phyloP scores from a whole-genome alignment of 441 rosid species.

The Brassica hybrid region DNA sequence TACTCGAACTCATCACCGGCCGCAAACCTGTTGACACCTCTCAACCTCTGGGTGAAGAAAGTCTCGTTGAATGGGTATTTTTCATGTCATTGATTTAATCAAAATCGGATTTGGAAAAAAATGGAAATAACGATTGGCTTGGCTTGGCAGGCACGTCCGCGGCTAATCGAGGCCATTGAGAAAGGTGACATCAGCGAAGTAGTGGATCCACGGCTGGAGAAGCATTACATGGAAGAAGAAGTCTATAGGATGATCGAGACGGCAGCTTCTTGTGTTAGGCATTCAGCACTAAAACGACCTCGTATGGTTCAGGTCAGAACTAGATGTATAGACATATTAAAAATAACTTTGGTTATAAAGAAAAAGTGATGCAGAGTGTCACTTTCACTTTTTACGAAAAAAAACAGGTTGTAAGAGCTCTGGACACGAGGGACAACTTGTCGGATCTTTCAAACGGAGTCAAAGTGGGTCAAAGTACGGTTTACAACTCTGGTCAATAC shows the following conservation, averaged over 20 bases:
- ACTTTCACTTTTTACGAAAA: background rate
- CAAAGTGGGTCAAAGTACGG: conserved; percentile 81
- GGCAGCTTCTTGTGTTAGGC: conserved; percentile 91
- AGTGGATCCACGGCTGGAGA: conserved; percentile 74
- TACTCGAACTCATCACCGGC: conserved; percentile 83
- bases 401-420: conserved; percentile 73
- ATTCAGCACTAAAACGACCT: conserved; percentile 79
- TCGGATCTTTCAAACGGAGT: conserved; percentile 82
- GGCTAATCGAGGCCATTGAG: conserved; percentile 67
- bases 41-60: conserved; percentile 87
- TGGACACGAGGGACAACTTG: conserved; percentile 66
- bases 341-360: background rate
- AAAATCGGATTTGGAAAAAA: background rate
- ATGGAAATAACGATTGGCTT: background rate
- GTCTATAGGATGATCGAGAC: conserved; percentile 78
- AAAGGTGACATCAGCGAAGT: conserved; percentile 60
- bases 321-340: background rate
- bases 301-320: conserved; percentile 80
- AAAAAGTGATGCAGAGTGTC: background rate
- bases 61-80: conserved; percentile 91
- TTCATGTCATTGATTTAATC: background rate
- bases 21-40: conserved; percentile 79
- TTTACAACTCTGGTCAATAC: conserved; percentile 73
- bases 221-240: conserved; percentile 66
- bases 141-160: conserved; percentile 74